phyloP scores from a whole-genome alignment of 345 rosid species.

The Aquilaria malaccensis region DNA sequence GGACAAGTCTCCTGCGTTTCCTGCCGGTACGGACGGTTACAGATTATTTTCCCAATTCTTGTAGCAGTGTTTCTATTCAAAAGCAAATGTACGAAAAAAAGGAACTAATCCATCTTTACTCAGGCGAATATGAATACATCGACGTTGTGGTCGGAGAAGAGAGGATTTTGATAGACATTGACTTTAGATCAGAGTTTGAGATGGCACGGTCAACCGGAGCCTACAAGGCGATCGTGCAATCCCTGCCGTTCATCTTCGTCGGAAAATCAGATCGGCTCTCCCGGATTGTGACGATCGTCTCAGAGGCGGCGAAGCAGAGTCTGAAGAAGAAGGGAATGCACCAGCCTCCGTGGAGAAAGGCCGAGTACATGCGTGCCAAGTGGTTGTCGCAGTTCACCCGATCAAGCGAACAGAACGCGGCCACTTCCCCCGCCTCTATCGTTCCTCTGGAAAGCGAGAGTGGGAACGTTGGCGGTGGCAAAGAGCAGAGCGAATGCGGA shows the following conservation, averaged over 20 bases:
- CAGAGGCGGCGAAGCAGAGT: slow-evolving; percentile 89
- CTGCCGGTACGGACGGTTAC: slow-evolving; percentile 48
- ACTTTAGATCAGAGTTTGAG: slow-evolving; percentile 95
- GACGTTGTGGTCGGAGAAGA: slow-evolving; percentile 68
- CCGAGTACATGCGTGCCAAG: slow-evolving; percentile 81
- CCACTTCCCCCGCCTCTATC: slow-evolving; percentile 12
- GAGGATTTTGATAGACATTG: slow-evolving; percentile 68
- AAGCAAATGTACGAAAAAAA: neutral
- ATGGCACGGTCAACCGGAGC: slow-evolving; percentile 73
- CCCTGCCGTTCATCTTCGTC: slow-evolving; percentile 74
- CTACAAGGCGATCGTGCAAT: slow-evolving; percentile 67
- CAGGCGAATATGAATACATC: slow-evolving; percentile 91
- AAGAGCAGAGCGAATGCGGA: slow-evolving; percentile 18
- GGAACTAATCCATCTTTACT: neutral
- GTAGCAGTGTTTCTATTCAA: neutral
- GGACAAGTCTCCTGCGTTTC: slow-evolving; percentile 66
- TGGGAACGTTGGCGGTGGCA: neutral
- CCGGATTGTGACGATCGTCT: slow-evolving; percentile 64
- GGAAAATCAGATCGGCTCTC: slow-evolving; percentile 79
- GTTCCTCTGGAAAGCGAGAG: slow-evolving; percentile 14
- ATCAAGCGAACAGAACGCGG: neutral
- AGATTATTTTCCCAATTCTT: neutral
- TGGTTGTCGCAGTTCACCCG: slow-evolving; percentile 70
- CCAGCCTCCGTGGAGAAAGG: slow-evolving; percentile 91
- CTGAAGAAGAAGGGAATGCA: slow-evolving; percentile 93